These are phyloP conservation scores for Aspergillus wentii DNA, from an alignment of 495 filamentous ascomycete species.

Conservation along the genomic window DNA sequence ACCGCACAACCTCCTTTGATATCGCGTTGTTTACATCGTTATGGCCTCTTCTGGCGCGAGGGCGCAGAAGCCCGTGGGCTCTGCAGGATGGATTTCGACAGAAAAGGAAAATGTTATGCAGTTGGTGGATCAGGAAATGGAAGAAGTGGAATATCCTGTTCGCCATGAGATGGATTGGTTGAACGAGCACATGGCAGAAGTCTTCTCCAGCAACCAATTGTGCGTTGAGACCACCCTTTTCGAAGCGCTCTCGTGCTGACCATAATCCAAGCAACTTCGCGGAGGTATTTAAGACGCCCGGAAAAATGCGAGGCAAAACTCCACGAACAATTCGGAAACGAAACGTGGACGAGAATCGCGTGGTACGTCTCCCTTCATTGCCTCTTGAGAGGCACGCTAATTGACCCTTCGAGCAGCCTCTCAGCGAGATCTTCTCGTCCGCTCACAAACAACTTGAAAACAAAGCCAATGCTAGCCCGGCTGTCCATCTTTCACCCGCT, in stretches of 20 bases:
- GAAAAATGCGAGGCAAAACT: constrained; percentile 89
- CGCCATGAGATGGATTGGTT: constrained; percentile 92
- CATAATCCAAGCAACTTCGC: constrained; percentile 64
- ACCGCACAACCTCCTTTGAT: not conserved
- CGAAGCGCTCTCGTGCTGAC: constrained; percentile 27
- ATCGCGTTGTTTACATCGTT: constrained; percentile 35
- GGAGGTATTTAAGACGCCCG: constrained; percentile 94
- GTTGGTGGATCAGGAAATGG: constrained; percentile 66
- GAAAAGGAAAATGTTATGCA: constrained; percentile 62
- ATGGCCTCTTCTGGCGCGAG: constrained; percentile 46
- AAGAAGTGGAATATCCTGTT: constrained; percentile 84
- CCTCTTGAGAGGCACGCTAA: constrained; percentile 11
- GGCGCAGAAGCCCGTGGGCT: constrained; percentile 55
- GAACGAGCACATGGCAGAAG: constrained; percentile 94
- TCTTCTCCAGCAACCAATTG: constrained; percentile 83
- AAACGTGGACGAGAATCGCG: constrained; percentile 57
- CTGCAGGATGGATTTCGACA: constrained; percentile 60
- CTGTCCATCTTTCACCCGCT: constrained; percentile 29
- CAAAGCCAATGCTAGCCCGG: constrained; percentile 27
- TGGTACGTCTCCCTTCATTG: constrained; percentile 46
- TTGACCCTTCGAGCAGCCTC: constrained; percentile 50
- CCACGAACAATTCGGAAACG: constrained; percentile 75
- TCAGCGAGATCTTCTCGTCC: constrained; percentile 75
- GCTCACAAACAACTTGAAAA: constrained; percentile 41
- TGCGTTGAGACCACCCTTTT: constrained; percentile 37